Evolutionary conservation across 208 protist genomes (phyloP).

Genomic region (Trypanosoma melophagium): DNA sequence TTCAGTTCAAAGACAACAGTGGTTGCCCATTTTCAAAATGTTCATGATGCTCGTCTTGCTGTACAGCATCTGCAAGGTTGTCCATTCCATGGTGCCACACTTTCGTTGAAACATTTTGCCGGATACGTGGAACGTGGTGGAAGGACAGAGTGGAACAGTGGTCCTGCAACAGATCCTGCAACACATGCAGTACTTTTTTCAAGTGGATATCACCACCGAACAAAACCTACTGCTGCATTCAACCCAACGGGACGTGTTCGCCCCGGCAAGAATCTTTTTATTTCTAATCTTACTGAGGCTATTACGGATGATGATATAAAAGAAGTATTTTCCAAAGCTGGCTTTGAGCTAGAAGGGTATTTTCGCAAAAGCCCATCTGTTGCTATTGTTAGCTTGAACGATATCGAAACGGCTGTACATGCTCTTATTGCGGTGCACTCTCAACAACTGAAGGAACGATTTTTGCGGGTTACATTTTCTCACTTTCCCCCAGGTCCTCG

Average conservation of each 20-base stretch:
- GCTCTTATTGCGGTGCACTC: slow-evolving; percentile 76
- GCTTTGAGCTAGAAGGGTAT: slow-evolving; percentile 39
- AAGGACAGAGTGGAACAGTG: slow-evolving; percentile 72
- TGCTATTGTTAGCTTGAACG: slow-evolving; percentile 62
- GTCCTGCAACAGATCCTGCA: slow-evolving; percentile 67
- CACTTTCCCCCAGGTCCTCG: slow-evolving; percentile 68
- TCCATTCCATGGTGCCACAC: slow-evolving; percentile 57
- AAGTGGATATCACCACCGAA: slow-evolving; percentile 77
- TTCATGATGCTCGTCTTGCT: slow-evolving; percentile 57
- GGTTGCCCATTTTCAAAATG: slow-evolving; percentile 79
- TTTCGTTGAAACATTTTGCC: slow-evolving; percentile 70
- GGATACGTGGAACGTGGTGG: slow-evolving; percentile 68
- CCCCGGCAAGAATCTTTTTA: slow-evolving; percentile 73
- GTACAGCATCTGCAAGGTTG: slow-evolving; percentile 75
- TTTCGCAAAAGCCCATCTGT: slow-evolving; percentile 61
- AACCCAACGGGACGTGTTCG: slow-evolving; percentile 70
- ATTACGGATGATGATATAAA: slow-evolving; percentile 72
- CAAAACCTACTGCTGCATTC: slow-evolving; percentile 59
- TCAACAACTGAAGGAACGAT: slow-evolving; percentile 60
- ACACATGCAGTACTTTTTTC: slow-evolving; percentile 65
- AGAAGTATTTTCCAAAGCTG: slow-evolving; percentile 41
- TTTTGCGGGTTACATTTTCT: slow-evolving; percentile 83
- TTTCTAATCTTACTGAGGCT: slow-evolving; percentile 69
- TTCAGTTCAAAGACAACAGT: slow-evolving; percentile 73
- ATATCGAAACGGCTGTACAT: slow-evolving; percentile 62